phyloP scores from a whole-genome alignment of 129 eudicot species.

The Helichrysum umbraculigerum region DNA sequence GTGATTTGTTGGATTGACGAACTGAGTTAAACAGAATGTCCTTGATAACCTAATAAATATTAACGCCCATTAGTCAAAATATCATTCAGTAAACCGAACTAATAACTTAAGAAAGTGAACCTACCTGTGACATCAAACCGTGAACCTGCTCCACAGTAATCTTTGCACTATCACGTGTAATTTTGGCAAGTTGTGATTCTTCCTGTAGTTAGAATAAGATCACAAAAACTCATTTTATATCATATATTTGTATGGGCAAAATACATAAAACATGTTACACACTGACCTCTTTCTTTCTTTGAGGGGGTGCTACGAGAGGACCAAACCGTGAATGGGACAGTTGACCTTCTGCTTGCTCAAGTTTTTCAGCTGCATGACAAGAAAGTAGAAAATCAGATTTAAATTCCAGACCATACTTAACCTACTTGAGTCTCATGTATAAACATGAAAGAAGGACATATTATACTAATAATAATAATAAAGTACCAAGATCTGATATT shows the following conservation, averaged over 20 bases:
- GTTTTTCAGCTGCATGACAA: slow-evolving; percentile 74
- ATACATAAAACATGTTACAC: background rate
- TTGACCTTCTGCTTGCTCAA: slow-evolving; percentile 96
- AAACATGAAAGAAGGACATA: background rate
- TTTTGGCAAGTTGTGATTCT: slow-evolving; percentile 89
- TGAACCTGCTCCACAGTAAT: slow-evolving; percentile 98
- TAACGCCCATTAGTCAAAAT: background rate
- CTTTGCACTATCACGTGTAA: slow-evolving; percentile 94
- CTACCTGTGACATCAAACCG: slow-evolving; percentile 97
- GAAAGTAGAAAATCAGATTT: background rate
- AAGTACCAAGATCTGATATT: slow-evolving; percentile 88
- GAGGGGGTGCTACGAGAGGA: slow-evolving; percentile 70
- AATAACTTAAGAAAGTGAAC: slow-evolving; percentile 5
- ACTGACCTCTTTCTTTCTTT: slow-evolving; percentile 95
- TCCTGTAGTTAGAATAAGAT: slow-evolving; percentile 50
- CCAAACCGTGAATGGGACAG: slow-evolving; percentile 88
- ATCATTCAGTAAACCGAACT: background rate
- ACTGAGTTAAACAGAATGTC: slow-evolving; percentile 89
- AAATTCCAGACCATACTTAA: background rate
- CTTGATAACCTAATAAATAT: slow-evolving; percentile 69
- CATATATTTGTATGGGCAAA: no score
- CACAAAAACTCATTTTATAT: background rate
- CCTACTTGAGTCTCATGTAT: background rate
- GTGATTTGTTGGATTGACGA: slow-evolving; percentile 54
- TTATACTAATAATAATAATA: background rate